Percentiles rank a stretch among this genome's conserved stretches.
Conservation (phyloP, 31 red algal species). For the Odonthalia washingtoniensis region DNA sequence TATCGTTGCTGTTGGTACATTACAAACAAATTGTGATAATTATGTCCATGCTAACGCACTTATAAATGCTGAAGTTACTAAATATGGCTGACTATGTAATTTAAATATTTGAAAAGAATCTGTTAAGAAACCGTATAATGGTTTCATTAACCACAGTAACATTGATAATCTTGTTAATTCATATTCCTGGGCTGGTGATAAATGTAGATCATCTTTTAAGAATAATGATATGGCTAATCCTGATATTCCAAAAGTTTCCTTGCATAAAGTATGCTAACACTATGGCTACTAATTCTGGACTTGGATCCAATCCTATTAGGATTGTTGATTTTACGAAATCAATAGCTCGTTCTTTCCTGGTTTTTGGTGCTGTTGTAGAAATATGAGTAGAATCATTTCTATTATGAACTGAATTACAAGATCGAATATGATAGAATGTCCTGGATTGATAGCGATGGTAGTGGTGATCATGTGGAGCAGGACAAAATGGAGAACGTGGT, state of each 20-base stretch:
- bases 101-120: constrained; percentile 92
- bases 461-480: no score
- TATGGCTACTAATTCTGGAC: constrained; percentile 89
- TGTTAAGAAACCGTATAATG: constrained; percentile 91
- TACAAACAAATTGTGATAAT: constrained; percentile 70
- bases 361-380: no score
- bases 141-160: constrained; percentile 95
- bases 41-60: constrained; percentile 75
- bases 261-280: constrained; percentile 92
- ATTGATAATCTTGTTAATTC: constrained; percentile 77
- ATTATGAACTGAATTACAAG: no score
- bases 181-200: constrained; percentile 72
- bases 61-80: no score
- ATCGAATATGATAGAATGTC: no score
- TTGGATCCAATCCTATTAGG: constrained; percentile 62
- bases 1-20: constrained; percentile 37
- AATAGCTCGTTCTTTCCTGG: no score
- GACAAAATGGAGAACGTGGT: no score
- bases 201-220: constrained; percentile 85
- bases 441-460: no score
- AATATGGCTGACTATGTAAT: constrained; percentile 86
- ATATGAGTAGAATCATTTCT: no score
- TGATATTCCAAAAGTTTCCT: constrained; percentile 91
- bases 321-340: no score
- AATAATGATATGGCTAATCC: constrained; percentile 93